These are phyloP conservation scores for Thuja plicata DNA, from an alignment of 83 land plant genomes.

Conservation along the genomic window DNA sequence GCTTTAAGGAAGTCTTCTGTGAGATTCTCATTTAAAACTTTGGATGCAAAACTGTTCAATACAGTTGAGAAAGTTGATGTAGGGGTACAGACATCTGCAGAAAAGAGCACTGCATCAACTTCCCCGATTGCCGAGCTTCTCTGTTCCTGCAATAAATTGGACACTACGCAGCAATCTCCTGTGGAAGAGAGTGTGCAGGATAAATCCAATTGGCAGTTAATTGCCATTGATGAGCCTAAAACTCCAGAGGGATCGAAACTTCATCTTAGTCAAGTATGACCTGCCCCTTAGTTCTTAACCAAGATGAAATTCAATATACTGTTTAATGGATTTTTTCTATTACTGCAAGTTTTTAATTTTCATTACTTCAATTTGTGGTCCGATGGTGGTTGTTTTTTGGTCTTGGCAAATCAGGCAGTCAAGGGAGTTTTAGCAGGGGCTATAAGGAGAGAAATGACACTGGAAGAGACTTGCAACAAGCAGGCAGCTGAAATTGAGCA, in stretches of 20 bases:
- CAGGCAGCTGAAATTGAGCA: conserved; percentile 77
- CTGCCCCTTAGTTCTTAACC: background rate
- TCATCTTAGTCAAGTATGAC: conserved; percentile 53
- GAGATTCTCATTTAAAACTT: conserved; percentile 66
- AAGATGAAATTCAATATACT: background rate
- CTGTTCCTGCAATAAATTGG: conserved; percentile 34
- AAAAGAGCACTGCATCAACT: conserved; percentile 16
- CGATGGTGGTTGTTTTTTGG: background rate
- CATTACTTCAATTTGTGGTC: conserved; percentile 2
- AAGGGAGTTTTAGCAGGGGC: conserved; percentile 84
- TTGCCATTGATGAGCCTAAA: conserved; percentile 39
- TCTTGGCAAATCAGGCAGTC: conserved; percentile 48
- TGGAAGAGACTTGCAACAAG: conserved; percentile 69
- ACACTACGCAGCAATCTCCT: background rate
- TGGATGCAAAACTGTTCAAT: conserved; percentile 26
- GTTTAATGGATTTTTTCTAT: background rate
- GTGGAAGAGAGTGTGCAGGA: conserved; percentile 17
- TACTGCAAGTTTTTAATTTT: background rate
- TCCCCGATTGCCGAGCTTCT: conserved; percentile 22
- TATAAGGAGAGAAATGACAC: conserved; percentile 83
- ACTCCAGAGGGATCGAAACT: conserved; percentile 30
- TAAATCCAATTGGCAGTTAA: conserved; percentile 39
- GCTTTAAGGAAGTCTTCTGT: conserved; percentile 49
- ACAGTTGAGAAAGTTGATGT: conserved; percentile 46
- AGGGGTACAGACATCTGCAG: conserved; percentile 43